Conservation (phyloP, 352 stramenopile species). For the Globisporangium spinosum region DNA sequence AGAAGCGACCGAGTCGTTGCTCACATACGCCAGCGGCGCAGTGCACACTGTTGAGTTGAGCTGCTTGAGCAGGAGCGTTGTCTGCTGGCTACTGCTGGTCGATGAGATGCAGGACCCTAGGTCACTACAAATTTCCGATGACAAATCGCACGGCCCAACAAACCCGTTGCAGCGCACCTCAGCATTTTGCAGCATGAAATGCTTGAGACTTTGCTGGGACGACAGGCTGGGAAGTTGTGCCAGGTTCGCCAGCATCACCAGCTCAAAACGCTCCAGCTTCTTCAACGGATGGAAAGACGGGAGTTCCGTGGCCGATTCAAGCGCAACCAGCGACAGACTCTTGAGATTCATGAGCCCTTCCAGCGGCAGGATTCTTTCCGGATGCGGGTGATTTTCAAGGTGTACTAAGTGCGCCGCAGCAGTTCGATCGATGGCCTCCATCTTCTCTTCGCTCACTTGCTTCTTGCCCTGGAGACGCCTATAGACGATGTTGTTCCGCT, state of each 20-base stretch:
- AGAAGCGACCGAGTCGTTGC: neutral
- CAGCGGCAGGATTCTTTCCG: slow-evolving; percentile 28
- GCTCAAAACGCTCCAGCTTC: slow-evolving; percentile 24
- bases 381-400: slow-evolving; percentile 21
- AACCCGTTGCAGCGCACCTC: slow-evolving; percentile 34
- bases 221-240: slow-evolving; percentile 24
- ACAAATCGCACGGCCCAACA: slow-evolving; percentile 27
- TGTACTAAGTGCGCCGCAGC: slow-evolving; percentile 18
- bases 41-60: slow-evolving; percentile 6
- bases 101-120: slow-evolving; percentile 1
- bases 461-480: neutral
- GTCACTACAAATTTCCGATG: slow-evolving; percentile 17
- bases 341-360: slow-evolving; percentile 28
- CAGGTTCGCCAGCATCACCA: slow-evolving; percentile 20
- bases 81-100: neutral
- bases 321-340: slow-evolving; percentile 26
- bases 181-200: slow-evolving; percentile 20
- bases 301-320: slow-evolving; percentile 19
- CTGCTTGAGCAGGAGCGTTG: neutral
- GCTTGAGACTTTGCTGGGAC: slow-evolving; percentile 15
- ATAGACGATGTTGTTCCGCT: too few relatives aligned
- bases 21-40: neutral
- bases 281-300: slow-evolving; percentile 23
- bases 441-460: neutral
- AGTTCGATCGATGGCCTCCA: neutral